Percentiles rank a stretch among this genome's conserved stretches.
phyloP scores from a whole-genome alignment of 257 asterid genomes.

The Przewalskia tangutica region DNA sequence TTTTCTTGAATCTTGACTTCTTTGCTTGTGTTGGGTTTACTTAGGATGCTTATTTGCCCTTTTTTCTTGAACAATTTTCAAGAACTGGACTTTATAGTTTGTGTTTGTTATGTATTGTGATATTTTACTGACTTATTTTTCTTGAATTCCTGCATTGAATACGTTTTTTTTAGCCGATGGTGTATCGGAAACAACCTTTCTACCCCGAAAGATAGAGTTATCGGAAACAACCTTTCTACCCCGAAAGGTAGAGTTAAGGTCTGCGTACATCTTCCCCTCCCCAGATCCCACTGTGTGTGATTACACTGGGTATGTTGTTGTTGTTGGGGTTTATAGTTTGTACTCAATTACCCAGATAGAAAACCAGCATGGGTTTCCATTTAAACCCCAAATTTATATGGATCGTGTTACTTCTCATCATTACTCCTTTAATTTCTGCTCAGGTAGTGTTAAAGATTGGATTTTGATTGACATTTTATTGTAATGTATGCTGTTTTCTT shows the following conservation, averaged over 20 bases:
- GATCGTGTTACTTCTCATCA: constrained; percentile 2
- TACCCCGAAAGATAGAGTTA: no score
- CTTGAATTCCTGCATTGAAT: no score
- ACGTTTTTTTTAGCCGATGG: no score
- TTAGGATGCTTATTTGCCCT: not conserved
- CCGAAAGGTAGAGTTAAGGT: no score
- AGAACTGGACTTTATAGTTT: not conserved
- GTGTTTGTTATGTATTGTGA: no score
- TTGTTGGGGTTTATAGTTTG: no score
- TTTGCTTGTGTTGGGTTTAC: not conserved
- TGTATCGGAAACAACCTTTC: no score
- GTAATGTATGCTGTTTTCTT: not conserved
- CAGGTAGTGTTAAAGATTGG: constrained; percentile 8
- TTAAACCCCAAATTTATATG: not conserved
- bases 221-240: no score
- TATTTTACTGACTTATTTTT: no score
- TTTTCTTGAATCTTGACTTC: not conserved
- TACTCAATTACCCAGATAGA: not conserved
- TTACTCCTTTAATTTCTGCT: constrained; percentile 8
- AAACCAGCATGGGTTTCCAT: not conserved
- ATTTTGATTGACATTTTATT: not conserved
- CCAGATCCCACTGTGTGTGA: no score
- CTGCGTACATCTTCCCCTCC: no score
- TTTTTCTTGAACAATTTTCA: not conserved
- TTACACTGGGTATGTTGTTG: no score